Evolutionary conservation across 768 basidiomycete species (phyloP).

Genomic region (Amanita molliuscula): DNA sequence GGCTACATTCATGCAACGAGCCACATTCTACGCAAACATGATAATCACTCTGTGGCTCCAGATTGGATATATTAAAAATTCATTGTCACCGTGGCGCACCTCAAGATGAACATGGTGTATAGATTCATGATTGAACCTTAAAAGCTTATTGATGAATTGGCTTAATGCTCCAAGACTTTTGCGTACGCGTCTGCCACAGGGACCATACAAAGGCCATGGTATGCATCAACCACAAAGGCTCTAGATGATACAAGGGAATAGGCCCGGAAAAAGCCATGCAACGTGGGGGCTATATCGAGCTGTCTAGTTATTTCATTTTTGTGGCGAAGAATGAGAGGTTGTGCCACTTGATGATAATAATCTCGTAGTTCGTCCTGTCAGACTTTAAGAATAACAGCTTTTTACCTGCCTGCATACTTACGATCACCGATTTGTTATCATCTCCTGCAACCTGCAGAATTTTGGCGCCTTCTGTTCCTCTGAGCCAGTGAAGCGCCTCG

Average conservation of each 20-base stretch:
- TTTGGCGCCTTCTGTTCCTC: constrained; percentile 30
- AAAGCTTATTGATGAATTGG: constrained; percentile 8
- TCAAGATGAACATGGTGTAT: constrained; percentile 67
- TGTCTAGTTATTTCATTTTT: constrained; percentile 6
- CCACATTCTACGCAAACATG: constrained; percentile 69
- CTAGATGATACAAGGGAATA: constrained; percentile 66
- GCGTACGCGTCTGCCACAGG: constrained; percentile 78
- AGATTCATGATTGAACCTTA: constrained; percentile 64
- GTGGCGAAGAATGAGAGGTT: constrained; percentile 19
- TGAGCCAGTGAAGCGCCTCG: constrained; percentile 27
- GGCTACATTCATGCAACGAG: constrained; percentile 53
- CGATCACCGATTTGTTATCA: constrained; percentile 13
- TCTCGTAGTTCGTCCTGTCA: constrained; percentile 22
- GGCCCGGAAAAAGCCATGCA: constrained; percentile 40
- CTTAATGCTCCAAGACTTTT: not conserved
- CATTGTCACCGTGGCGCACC: constrained; percentile 26
- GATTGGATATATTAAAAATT: not conserved
- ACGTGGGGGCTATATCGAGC: constrained; percentile 12
- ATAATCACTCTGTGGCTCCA: constrained; percentile 45
- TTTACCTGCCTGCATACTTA: constrained; percentile 8
- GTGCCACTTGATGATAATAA: constrained; percentile 27
- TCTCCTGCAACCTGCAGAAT: constrained; percentile 13
- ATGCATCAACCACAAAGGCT: constrained; percentile 76
- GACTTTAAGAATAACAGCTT: constrained; percentile 2
- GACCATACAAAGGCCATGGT: constrained; percentile 73